phyloP scores from a whole-genome alignment of 345 rosid species.

The Mercurialis annua region DNA sequence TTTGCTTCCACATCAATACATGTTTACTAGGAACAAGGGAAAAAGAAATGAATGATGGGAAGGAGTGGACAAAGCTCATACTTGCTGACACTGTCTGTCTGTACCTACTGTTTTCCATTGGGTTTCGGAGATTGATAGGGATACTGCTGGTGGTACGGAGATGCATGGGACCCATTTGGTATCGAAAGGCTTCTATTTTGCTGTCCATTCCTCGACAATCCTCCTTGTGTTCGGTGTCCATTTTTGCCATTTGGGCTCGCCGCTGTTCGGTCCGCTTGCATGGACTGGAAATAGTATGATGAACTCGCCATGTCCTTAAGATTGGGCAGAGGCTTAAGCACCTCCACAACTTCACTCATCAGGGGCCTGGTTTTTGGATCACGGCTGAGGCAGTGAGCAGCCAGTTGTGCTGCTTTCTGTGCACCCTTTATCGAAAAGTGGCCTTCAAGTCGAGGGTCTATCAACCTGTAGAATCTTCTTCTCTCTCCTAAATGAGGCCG shows the following conservation, averaged over 20 bases:
- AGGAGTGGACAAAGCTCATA: constrained; percentile 15
- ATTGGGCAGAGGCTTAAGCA: constrained; percentile 60
- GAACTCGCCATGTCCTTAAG: constrained; percentile 87
- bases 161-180: constrained; percentile 64
- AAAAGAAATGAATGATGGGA: constrained; percentile 15
- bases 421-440: constrained; percentile 84
- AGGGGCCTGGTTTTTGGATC: constrained; percentile 80
- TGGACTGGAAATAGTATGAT: constrained; percentile 65
- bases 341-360: constrained; percentile 76
- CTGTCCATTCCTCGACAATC: constrained; percentile 53
- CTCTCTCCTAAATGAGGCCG: constrained; percentile 77
- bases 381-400: constrained; percentile 74
- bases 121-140: constrained; percentile 69
- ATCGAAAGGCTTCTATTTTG: constrained; percentile 63
- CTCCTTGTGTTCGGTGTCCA: constrained; percentile 42
- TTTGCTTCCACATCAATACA: constrained; percentile 35
- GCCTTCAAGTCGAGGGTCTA: constrained; percentile 84
- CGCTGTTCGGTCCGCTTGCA: constrained; percentile 52
- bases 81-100: constrained; percentile 22
- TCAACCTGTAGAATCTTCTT: constrained; percentile 67
- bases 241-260: constrained; percentile 32
- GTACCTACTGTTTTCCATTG: constrained; percentile 46
- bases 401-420: constrained; percentile 72
- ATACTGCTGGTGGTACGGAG: constrained; percentile 60
- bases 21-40: constrained; percentile 15